Percentiles rank a stretch among this genome's conserved stretches.
Conservation (phyloP, 2,329 filamentous ascomycete genomes). For the Botrytis elliptica region DNA sequence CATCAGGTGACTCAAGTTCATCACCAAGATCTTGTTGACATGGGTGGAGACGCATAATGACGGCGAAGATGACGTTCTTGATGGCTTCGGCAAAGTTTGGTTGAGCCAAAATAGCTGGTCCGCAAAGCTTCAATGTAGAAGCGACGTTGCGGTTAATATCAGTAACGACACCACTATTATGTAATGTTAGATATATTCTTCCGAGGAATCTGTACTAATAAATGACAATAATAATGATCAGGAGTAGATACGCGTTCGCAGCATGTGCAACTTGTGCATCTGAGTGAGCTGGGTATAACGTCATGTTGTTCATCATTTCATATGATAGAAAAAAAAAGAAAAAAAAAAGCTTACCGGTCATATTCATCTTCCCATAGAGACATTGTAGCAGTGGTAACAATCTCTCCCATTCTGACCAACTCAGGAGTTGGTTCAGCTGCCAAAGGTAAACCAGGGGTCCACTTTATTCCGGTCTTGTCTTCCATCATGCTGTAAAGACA, state of each 20-base stretch:
- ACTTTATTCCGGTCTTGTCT: conserved; percentile 74
- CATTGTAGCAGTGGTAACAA: conserved; percentile 81
- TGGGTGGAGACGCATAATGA: conserved; percentile 87
- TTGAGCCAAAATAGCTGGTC: conserved; percentile 77
- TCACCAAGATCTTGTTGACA: conserved; percentile 89
- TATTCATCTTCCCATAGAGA: conserved; percentile 85
- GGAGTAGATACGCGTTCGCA: conserved; percentile 72
- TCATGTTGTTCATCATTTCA: conserved; percentile 77
- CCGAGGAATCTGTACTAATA: conserved; percentile 19
- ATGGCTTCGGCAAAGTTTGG: conserved; percentile 73
- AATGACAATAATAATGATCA: conserved; percentile 31
- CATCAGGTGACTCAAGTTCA: conserved; percentile 72
- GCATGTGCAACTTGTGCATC: conserved; percentile 83
- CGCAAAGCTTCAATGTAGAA: conserved; percentile 85
- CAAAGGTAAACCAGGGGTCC: conserved; percentile 83
- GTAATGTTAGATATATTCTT: conserved; percentile 24
- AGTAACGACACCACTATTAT: conserved; percentile 58
- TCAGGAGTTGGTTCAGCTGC: conserved; percentile 76
- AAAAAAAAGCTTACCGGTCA: conserved; percentile 70
- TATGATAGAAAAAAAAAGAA: conserved; percentile 23
- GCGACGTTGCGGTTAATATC: conserved; percentile 94
- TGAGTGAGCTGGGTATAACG: conserved; percentile 99
- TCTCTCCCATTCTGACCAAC: conserved; percentile 79
- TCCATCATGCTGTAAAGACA: conserved; percentile 87
- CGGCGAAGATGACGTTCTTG: conserved; percentile 69